A percentile compares a stretch with the other conserved stretches of the same genome.
Conservation (phyloP, 2,329 filamentous ascomycete species). For the Microsporum ferrugineum region DNA sequence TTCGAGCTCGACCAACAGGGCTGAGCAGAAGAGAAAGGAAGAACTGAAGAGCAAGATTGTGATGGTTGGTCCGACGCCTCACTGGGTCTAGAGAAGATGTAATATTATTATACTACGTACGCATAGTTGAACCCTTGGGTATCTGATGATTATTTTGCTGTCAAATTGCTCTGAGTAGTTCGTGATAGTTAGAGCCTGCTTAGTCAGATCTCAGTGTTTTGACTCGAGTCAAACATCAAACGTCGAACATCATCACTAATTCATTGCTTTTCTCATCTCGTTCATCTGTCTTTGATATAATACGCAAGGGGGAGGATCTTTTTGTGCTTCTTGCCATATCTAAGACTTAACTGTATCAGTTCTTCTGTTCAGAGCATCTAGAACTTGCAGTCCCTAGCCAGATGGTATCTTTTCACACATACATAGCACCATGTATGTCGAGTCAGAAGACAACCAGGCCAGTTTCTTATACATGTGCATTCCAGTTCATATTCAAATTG, state of each 20-base stretch:
- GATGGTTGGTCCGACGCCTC: background rate
- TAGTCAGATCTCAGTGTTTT: too few species aligned
- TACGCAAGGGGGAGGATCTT: too few species aligned
- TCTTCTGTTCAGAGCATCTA: too few species aligned
- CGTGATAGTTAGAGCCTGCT: background rate
- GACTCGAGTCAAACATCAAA: background rate
- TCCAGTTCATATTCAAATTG: background rate
- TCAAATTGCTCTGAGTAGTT: background rate
- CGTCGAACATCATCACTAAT: background rate
- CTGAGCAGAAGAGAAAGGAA: background rate
- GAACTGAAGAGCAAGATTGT: conserved; percentile 5
- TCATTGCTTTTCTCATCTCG: too few species aligned
- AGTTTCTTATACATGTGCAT: background rate
- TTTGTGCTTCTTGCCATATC: too few species aligned
- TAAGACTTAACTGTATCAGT: too few species aligned
- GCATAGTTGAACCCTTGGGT: background rate
- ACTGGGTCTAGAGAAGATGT: background rate
- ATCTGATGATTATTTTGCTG: background rate
- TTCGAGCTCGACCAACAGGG: background rate
- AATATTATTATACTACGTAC: background rate
- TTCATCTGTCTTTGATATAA: too few species aligned
- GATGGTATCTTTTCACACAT: background rate
- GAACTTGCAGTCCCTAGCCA: background rate
- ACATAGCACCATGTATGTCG: background rate
- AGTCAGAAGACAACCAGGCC: background rate